phyloP scores from a whole-genome alignment of 345 rosid genomes.

The Bretschneidera sinensis region DNA sequence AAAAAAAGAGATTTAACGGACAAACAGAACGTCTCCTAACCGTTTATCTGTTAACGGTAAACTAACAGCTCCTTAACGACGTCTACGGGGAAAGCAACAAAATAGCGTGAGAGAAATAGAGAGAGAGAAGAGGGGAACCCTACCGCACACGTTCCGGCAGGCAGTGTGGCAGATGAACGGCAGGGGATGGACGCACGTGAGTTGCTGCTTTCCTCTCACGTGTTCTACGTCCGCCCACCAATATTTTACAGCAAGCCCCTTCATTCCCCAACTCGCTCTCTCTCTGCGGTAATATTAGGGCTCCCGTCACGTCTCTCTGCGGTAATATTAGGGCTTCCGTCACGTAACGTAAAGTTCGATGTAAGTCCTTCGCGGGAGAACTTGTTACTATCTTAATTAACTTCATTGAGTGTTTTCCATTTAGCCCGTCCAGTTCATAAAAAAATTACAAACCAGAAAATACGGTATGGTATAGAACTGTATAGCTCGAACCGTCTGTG shows the following conservation, averaged over 20 bases:
- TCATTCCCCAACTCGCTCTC: neutral
- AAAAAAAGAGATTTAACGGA: too few relatives aligned
- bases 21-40: neutral
- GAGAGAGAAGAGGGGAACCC: slow-evolving; percentile 8
- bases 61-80: neutral
- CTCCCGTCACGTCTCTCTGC: too few relatives aligned
- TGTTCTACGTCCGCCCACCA: slow-evolving; percentile 17
- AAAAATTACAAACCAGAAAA: too few relatives aligned
- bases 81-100: neutral
- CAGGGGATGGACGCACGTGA: slow-evolving; percentile 50
- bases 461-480: too few relatives aligned
- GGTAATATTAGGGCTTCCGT: too few relatives aligned
- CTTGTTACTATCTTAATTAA: too few relatives aligned
- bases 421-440: neutral
- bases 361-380: too few relatives aligned
- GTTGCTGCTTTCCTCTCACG: slow-evolving; percentile 32
- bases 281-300: too few relatives aligned
- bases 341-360: too few relatives aligned
- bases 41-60: neutral
- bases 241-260: neutral
- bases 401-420: too few relatives aligned
- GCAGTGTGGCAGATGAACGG: slow-evolving; percentile 35
- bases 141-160: slow-evolving; percentile 38
- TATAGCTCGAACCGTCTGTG: too few relatives aligned
- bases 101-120: neutral